Percentiles rank a stretch among this genome's conserved stretches.
Conservation (phyloP, 495 filamentous ascomycete species). For the Cudoniella acicularis region DNA sequence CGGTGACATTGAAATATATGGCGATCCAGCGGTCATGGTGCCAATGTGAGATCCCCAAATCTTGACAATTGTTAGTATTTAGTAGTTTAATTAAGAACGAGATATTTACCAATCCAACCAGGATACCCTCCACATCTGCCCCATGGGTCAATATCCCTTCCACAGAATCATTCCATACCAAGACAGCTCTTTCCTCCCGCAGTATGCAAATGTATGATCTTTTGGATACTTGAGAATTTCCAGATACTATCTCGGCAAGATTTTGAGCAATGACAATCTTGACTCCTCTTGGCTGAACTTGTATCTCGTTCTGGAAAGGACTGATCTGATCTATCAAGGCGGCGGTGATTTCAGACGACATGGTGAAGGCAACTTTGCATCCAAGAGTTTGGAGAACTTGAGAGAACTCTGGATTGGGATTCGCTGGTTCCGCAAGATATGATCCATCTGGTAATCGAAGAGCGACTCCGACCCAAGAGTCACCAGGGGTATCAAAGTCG, state of each 20-base stretch:
- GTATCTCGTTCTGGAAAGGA: conserved; percentile 33
- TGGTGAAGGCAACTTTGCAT: conserved; percentile 34
- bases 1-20: conserved; percentile 10
- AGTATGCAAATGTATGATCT: conserved; percentile 30
- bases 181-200: conserved; percentile 32
- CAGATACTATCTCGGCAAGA: conserved; percentile 20
- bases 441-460: conserved; percentile 12
- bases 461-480: conserved; percentile 9
- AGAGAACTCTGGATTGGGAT: not conserved
- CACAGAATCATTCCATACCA: conserved; percentile 37
- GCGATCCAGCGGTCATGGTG: conserved; percentile 5
- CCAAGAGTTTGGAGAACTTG: conserved; percentile 15
- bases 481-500: not conserved
- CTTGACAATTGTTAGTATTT: conserved; percentile 1
- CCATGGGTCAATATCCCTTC: conserved; percentile 34
- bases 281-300: conserved; percentile 27
- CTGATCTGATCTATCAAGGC: conserved; percentile 30
- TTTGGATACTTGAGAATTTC: conserved; percentile 21
- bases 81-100: not conserved
- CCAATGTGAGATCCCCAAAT: conserved; percentile 20
- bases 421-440: conserved; percentile 8
- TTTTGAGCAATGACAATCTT: conserved; percentile 33
- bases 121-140: conserved; percentile 32
- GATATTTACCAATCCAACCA: conserved; percentile 8
- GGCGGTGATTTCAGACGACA: conserved; percentile 33